Evolutionary conservation across 495 filamentous ascomycete species (phyloP).

Genomic region (Tuber brumale): DNA sequence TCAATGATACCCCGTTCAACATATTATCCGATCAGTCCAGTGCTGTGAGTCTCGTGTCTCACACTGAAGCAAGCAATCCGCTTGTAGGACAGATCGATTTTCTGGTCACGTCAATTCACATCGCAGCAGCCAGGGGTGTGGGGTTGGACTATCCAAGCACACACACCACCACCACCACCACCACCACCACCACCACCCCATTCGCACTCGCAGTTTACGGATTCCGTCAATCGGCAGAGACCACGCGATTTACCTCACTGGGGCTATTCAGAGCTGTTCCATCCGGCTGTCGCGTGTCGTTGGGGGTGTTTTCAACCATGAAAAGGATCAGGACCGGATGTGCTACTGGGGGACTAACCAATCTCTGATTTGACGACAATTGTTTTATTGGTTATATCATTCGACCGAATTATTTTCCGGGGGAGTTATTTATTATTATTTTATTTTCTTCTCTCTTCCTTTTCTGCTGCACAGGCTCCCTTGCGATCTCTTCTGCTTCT

Average conservation of each 20-base stretch:
- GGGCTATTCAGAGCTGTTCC: slow-evolving; percentile 32
- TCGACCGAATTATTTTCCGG: not conserved
- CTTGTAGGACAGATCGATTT: slow-evolving; percentile 41
- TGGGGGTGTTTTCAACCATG: slow-evolving; percentile 31
- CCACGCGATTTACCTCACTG: slow-evolving; percentile 40
- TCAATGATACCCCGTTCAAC: slow-evolving; percentile 28
- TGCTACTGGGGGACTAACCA: slow-evolving; percentile 27
- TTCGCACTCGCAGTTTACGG: slow-evolving; percentile 14
- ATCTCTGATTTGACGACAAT: slow-evolving; percentile 14
- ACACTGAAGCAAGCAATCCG: slow-evolving; percentile 41
- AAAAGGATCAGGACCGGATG: slow-evolving; percentile 29
- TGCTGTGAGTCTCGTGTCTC: slow-evolving; percentile 36
- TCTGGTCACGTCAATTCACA: slow-evolving; percentile 42
- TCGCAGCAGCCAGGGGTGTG: slow-evolving; percentile 40
- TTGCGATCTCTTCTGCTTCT: slow-evolving; percentile 32
- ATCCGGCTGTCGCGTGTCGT: slow-evolving; percentile 39
- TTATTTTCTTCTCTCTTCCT: slow-evolving; percentile 26
- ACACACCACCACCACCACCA: slow-evolving; percentile 28
- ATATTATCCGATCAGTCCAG: slow-evolving; percentile 39
- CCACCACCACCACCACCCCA: slow-evolving; percentile 12
- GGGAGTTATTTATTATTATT: slow-evolving; percentile 1
- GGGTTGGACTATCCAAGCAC: slow-evolving; percentile 27
- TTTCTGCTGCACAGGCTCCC: slow-evolving; percentile 36
- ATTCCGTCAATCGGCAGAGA: slow-evolving; percentile 38
- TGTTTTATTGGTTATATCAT: slow-evolving; percentile 1